These are phyloP conservation scores for Lolium rigidum DNA, from an alignment of 176 grass and related monocot species.

Conservation along the genomic window DNA sequence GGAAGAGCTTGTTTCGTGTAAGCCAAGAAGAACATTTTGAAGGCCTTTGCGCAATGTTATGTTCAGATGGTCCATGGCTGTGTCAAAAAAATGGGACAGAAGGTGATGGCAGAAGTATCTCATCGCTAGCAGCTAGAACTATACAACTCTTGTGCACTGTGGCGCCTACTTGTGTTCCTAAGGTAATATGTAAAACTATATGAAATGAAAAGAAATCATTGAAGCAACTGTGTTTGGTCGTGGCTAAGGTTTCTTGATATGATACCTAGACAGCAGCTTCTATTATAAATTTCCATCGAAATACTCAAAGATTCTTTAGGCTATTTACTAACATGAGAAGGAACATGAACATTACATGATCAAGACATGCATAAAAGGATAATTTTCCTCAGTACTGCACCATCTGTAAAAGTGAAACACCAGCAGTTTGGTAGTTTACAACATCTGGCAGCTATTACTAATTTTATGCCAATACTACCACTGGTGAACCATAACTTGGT, in stretches of 20 bases:
- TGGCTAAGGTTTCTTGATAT: neutral
- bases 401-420: slow-evolving; percentile 19
- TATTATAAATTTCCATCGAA: neutral
- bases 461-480: neutral
- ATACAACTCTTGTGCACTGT: slow-evolving; percentile 37
- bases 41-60: neutral
- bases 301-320: neutral
- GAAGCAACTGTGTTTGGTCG: neutral
- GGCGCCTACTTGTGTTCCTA: neutral
- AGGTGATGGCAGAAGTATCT: slow-evolving; percentile 1
- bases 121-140: neutral
- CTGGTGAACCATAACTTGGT: slow-evolving; percentile 5
- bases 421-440: slow-evolving; percentile 29
- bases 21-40: neutral
- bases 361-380: slow-evolving; percentile 17
- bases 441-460: slow-evolving; percentile 20
- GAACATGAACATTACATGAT: neutral
- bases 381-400: neutral
- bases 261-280: neutral
- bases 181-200: neutral
- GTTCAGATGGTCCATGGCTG: neutral
- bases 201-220: neutral
- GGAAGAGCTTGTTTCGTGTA: slow-evolving; percentile 50
- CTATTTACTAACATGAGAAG: neutral
- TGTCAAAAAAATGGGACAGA: neutral